Conservation (phyloP, 495 filamentous ascomycete species). For the Aspergillus baeticus region DNA sequence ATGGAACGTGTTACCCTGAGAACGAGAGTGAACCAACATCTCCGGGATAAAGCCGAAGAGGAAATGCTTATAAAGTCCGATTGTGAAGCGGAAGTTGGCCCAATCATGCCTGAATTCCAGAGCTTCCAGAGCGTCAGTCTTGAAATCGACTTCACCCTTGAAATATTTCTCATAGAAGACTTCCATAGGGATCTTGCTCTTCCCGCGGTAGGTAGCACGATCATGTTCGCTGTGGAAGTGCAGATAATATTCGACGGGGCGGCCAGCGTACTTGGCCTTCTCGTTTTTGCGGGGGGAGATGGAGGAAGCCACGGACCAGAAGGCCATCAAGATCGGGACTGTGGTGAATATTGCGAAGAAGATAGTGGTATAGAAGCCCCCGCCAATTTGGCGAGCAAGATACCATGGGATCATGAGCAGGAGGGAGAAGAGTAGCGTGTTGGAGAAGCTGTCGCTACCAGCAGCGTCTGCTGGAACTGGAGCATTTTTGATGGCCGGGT, state of each 20-base stretch:
- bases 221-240: constrained; percentile 60
- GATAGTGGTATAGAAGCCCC: constrained; percentile 55
- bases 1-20: constrained; percentile 51
- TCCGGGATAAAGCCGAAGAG: constrained; percentile 68
- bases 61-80: constrained; percentile 64
- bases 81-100: constrained; percentile 67
- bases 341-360: constrained; percentile 56
- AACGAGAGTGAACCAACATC: constrained; percentile 65
- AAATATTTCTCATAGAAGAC: constrained; percentile 70
- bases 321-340: constrained; percentile 55
- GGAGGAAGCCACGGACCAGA: constrained; percentile 57
- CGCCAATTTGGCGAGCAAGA: constrained; percentile 50
- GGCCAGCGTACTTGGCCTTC: constrained; percentile 59
- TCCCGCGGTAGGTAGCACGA: constrained; percentile 54
- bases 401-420: constrained; percentile 51
- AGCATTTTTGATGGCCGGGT: constrained; percentile 62
- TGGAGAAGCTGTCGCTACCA: constrained; percentile 57
- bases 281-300: constrained; percentile 62
- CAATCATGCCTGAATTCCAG: constrained; percentile 69
- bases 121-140: constrained; percentile 58
- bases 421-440: constrained; percentile 50
- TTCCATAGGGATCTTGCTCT: constrained; percentile 64
- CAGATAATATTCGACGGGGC: constrained; percentile 63
- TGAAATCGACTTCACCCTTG: constrained; percentile 61
- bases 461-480: constrained; percentile 59